Conservation (phyloP, 1,139 yeast species). For the Diutina mesorugosa region DNA sequence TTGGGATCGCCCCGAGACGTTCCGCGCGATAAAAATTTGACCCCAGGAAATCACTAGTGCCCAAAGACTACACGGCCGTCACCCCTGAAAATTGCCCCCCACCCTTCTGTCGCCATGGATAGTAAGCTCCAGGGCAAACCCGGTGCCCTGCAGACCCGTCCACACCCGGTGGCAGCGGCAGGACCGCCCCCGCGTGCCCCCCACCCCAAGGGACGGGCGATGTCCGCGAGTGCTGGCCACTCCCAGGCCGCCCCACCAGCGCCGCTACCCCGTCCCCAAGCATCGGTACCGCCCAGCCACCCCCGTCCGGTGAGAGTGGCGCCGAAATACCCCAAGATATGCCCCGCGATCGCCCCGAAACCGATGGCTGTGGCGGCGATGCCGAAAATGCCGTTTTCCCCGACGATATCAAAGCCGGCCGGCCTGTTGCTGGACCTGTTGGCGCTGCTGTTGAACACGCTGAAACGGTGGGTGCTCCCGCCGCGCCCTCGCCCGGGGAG, state of each 20-base stretch:
- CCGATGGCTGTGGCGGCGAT: neutral
- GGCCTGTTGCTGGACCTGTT: neutral
- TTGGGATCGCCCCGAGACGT: neutral
- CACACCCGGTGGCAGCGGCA: neutral
- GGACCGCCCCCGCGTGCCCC: neutral
- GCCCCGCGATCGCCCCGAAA: constrained; percentile 2
- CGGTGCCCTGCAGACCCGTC: neutral
- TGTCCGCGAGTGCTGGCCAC: neutral
- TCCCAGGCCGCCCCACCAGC: neutral
- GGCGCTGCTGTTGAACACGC: constrained; percentile 21
- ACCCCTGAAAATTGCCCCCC: neutral
- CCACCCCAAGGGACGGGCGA: neutral
- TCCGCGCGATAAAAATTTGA: neutral
- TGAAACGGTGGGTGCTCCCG: constrained; percentile 51
- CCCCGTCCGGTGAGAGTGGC: neutral
- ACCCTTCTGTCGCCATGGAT: neutral
- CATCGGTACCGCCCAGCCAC: neutral
- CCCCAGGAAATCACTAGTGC: neutral
- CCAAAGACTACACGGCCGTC: neutral
- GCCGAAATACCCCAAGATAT: constrained; percentile 1
- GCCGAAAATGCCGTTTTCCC: constrained; percentile 1
- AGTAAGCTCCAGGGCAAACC: neutral
- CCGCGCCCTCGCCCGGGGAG: constrained; percentile 56
- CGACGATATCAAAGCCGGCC: neutral
- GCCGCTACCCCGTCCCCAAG: neutral